A percentile compares a stretch with the other conserved stretches of the same genome.
These are phyloP conservation scores for Calycina marina DNA, from an alignment of 2,329 filamentous ascomycete genomes.

Conservation along the genomic window DNA sequence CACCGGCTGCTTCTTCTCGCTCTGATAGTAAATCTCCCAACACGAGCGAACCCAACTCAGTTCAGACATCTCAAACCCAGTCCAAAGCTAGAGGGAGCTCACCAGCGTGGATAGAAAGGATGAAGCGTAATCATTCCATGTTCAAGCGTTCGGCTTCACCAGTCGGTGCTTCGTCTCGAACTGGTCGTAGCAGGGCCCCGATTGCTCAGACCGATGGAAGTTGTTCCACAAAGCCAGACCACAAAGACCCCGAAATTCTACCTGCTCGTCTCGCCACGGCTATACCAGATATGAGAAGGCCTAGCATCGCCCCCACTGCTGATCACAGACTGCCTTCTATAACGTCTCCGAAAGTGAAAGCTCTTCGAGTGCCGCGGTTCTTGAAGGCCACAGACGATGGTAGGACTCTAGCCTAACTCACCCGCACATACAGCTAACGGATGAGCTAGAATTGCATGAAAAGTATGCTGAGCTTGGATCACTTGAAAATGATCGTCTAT, in stretches of 20 bases:
- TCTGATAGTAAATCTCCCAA: no score
- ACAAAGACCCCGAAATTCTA: background rate
- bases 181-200: background rate
- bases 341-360: background rate
- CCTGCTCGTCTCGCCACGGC: background rate
- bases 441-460: slow-evolving; percentile 33
- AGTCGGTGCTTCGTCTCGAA: slow-evolving; percentile 4
- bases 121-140: slow-evolving; percentile 15
- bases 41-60: no score
- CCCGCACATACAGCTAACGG: no score
- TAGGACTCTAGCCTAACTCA: slow-evolving; percentile 22
- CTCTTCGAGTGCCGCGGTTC: slow-evolving; percentile 32
- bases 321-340: no score
- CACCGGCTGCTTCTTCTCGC: slow-evolving; percentile 10
- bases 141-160: slow-evolving; percentile 16
- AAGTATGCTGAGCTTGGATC: slow-evolving; percentile 50
- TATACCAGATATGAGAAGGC: no score
- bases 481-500: slow-evolving; percentile 28
- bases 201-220: slow-evolving; percentile 10
- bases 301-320: no score
- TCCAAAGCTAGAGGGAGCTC: slow-evolving; percentile 13
- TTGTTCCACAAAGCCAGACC: slow-evolving; percentile 7
- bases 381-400: slow-evolving; percentile 33
- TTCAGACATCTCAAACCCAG: slow-evolving; percentile 5
- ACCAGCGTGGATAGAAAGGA: slow-evolving; percentile 19